These are phyloP conservation scores for Friedmanniomyces simplex DNA, from an alignment of 495 filamentous ascomycete genomes.

Conservation along the genomic window DNA sequence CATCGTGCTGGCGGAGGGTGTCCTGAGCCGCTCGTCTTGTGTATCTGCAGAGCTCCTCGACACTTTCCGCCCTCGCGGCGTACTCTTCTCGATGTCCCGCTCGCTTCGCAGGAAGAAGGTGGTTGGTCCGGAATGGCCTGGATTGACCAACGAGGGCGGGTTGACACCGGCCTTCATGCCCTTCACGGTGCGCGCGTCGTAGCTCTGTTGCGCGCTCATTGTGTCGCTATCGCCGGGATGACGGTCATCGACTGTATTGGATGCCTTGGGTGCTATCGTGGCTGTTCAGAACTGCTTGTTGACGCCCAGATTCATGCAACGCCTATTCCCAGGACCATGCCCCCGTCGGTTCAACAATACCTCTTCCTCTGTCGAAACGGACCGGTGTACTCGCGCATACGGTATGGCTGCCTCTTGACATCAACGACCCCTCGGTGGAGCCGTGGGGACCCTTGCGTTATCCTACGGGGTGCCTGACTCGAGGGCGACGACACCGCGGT, in stretches of 20 bases:
- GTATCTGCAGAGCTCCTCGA: slow-evolving; percentile 1
- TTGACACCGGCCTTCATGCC: slow-evolving; percentile 21
- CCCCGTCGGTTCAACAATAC: no score
- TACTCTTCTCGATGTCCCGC: slow-evolving; percentile 26
- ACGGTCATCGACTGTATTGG: background rate
- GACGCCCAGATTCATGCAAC: no score
- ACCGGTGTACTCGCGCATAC: no score
- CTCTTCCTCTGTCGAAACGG: no score
- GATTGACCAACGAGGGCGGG: slow-evolving; percentile 5
- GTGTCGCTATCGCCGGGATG: background rate
- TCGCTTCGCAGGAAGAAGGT: slow-evolving; percentile 34
- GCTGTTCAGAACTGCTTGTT: no score
- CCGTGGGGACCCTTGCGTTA: no score
- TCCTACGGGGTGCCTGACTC: no score
- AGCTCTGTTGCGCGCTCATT: slow-evolving; percentile 10
- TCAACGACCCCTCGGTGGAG: no score
- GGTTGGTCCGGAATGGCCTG: slow-evolving; percentile 26
- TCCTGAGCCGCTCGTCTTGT: slow-evolving; percentile 5
- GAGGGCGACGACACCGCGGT: no score
- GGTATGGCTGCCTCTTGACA: no score
- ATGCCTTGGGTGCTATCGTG: no score
- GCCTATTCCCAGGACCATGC: no score
- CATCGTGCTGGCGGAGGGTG: background rate
- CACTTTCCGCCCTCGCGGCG: slow-evolving; percentile 9
- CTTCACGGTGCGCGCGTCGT: slow-evolving; percentile 13